These are phyloP conservation scores for Persicaria maculosa DNA, from an alignment of 148 eudicot genomes.

Conservation along the genomic window DNA sequence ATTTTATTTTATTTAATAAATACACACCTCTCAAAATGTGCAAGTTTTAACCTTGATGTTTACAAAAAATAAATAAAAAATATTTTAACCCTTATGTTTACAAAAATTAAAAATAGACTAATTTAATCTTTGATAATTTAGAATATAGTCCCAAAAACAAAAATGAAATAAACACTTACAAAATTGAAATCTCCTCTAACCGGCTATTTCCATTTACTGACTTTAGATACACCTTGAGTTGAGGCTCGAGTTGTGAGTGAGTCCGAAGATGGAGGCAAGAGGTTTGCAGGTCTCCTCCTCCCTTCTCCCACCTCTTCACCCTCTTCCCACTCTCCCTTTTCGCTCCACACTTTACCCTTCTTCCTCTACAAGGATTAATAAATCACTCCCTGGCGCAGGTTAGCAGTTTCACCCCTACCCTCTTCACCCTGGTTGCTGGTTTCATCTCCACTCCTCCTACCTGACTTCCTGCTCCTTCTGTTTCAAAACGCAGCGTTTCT, in stretches of 20 bases:
- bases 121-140: too few relatives aligned
- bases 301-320: slow-evolving; percentile 11
- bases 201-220: too few relatives aligned
- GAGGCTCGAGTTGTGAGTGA: neutral
- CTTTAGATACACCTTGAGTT: too few relatives aligned
- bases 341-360: neutral
- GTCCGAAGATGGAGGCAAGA: slow-evolving; percentile 33
- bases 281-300: slow-evolving; percentile 26
- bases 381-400: slow-evolving; percentile 25
- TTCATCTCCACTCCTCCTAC: neutral
- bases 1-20: too few relatives aligned
- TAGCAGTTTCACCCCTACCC: neutral
- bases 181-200: too few relatives aligned
- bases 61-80: too few relatives aligned
- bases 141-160: too few relatives aligned
- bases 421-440: neutral
- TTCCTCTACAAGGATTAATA: slow-evolving; percentile 12
- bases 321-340: slow-evolving; percentile 10
- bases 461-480: neutral
- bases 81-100: too few relatives aligned
- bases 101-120: too few relatives aligned
- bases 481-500: slow-evolving; percentile 23
- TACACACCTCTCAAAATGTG: too few relatives aligned
- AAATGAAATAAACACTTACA: too few relatives aligned
- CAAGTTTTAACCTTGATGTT: too few relatives aligned